Percentiles rank a stretch among this genome's conserved stretches.
Conservation (phyloP, 2,329 filamentous ascomycete genomes). For the Cladosporium velox region DNA sequence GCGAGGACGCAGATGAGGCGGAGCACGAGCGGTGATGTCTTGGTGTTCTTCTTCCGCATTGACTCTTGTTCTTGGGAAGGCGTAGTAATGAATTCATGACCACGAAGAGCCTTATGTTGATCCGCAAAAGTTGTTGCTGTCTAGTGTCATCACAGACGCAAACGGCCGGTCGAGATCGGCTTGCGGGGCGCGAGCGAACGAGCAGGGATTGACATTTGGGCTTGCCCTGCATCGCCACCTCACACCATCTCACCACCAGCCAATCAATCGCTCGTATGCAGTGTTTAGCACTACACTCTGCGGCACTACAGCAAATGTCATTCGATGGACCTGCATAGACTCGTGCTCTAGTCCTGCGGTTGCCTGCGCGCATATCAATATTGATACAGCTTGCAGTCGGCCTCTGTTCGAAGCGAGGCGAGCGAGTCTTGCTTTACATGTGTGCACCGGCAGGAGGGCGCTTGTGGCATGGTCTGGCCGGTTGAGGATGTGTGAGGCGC, state of each 20-base stretch:
- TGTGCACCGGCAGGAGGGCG: neutral
- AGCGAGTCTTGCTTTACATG: neutral
- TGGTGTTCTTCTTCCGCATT: neutral
- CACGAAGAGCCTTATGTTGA: neutral
- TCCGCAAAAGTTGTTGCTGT: neutral
- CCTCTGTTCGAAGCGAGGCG: constrained; percentile 1
- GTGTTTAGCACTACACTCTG: neutral
- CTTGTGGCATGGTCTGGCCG: neutral
- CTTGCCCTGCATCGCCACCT: constrained; percentile 10
- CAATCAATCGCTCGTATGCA: neutral
- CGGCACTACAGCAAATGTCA: constrained; percentile 2
- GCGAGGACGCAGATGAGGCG: constrained; percentile 3
- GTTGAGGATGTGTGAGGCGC: neutral
- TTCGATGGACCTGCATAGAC: constrained; percentile 9
- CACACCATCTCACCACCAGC: neutral
- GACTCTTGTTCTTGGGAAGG: neutral
- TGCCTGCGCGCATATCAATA: constrained; percentile 3
- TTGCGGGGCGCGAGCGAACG: neutral
- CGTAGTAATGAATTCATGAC: neutral
- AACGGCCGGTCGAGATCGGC: neutral
- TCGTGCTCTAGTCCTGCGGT: constrained; percentile 13
- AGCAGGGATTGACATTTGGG: neutral
- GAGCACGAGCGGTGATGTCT: constrained; percentile 13
- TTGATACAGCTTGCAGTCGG: constrained; percentile 12
- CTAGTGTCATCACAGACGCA: neutral